Evolutionary conservation across 148 eudicot genomes (phyloP).

Genomic region (Nyssa sinensis): DNA sequence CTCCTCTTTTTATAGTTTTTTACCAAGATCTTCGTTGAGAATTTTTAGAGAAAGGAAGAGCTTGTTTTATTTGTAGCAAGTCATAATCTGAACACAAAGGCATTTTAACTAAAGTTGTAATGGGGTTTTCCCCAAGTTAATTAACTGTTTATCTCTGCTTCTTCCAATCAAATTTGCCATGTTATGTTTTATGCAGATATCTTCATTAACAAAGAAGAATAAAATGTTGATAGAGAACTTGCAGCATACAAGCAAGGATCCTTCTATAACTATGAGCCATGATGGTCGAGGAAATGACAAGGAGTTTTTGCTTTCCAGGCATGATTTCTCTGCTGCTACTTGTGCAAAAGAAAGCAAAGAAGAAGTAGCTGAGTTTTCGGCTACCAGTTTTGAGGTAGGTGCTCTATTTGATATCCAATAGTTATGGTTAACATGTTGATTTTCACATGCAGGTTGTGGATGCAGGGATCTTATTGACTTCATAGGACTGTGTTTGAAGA

Average conservation of each 20-base stretch:
- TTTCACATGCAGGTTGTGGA: neutral
- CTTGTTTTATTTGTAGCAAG: no score
- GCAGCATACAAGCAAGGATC: constrained; percentile 23
- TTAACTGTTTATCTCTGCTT: neutral
- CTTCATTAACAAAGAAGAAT: constrained; percentile 54
- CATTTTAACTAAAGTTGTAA: neutral
- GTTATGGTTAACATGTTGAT: no score
- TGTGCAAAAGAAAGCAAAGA: constrained; percentile 22
- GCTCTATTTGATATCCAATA: constrained; percentile 7
- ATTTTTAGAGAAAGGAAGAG: no score
- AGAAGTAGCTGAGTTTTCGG: constrained; percentile 20
- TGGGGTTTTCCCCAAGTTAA: neutral
- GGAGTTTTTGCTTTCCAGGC: constrained; percentile 19
- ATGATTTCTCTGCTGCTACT: constrained; percentile 17
- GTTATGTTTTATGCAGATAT: constrained; percentile 48
- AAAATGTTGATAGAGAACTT: constrained; percentile 33
- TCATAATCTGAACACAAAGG: neutral
- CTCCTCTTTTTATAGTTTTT: no score
- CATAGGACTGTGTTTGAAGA: neutral
- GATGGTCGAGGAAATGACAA: constrained; percentile 28
- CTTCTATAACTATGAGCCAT: constrained; percentile 19
- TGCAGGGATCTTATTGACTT: neutral
- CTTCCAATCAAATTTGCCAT: neutral
- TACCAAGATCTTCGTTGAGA: no score
- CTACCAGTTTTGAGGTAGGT: constrained; percentile 32